A percentile compares a stretch with the other conserved stretches of the same genome.
phyloP scores from a whole-genome alignment of 2,329 filamentous ascomycete species.

The Colletotrichum sp. region DNA sequence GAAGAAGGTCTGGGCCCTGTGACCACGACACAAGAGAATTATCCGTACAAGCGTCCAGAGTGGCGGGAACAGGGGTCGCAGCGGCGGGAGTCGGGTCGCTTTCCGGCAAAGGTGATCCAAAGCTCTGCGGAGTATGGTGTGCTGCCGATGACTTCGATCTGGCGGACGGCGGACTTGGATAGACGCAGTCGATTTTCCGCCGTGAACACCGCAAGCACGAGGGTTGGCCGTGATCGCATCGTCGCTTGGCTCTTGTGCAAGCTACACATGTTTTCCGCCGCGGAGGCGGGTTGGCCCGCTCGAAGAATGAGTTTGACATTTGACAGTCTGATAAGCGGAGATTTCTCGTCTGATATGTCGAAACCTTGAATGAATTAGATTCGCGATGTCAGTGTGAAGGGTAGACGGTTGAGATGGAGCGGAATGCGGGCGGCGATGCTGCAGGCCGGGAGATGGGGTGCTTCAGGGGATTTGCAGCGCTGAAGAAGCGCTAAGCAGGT shows the following conservation, averaged over 20 bases:
- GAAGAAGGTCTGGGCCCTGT: neutral
- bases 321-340: neutral
- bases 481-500: neutral
- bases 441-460: neutral
- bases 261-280: slow-evolving; percentile 61
- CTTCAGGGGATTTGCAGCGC: neutral
- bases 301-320: slow-evolving; percentile 27
- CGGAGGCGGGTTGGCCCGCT: slow-evolving; percentile 49
- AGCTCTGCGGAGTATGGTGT: neutral
- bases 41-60: neutral
- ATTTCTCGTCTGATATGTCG: neutral
- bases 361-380: neutral
- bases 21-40: neutral
- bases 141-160: neutral
- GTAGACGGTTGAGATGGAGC: neutral
- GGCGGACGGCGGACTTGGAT: slow-evolving; percentile 31
- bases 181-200: slow-evolving; percentile 52
- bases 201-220: slow-evolving; percentile 57
- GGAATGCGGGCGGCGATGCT: neutral
- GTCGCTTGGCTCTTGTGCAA: slow-evolving; percentile 62
- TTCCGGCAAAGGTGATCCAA: neutral
- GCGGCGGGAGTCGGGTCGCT: no score
- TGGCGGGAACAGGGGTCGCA: neutral
- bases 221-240: slow-evolving; percentile 58
- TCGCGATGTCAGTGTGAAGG: neutral